Conservation (phyloP, 176 grass and related monocot genomes). For the Oryza punctata region DNA sequence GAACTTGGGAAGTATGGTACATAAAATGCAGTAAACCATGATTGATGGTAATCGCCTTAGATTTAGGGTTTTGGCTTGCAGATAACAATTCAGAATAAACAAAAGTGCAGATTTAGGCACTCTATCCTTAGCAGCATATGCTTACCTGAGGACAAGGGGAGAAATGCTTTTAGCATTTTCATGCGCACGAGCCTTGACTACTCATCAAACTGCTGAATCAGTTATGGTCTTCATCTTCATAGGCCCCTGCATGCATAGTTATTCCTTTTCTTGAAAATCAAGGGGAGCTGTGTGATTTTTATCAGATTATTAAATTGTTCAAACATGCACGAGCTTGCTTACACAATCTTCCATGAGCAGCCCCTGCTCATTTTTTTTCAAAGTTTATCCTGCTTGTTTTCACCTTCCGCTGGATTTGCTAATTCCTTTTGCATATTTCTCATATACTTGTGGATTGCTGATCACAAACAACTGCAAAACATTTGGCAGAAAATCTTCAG, state of each 20-base stretch:
- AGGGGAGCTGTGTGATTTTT: background rate
- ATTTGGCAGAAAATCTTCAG: slow-evolving; percentile 79
- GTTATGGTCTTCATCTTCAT: background rate
- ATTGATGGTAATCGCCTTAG: background rate
- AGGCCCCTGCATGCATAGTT: background rate
- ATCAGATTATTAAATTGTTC: background rate
- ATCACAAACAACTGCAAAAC: slow-evolving; percentile 19
- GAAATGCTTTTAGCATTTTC: background rate
- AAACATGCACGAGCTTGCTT: background rate
- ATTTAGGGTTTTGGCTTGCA: background rate
- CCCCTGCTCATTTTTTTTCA: background rate
- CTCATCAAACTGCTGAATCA: no score
- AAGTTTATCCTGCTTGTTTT: background rate
- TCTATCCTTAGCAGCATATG: background rate
- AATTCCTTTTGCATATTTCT: background rate
- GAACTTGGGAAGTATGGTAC: background rate
- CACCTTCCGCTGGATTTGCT: background rate
- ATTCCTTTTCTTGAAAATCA: background rate
- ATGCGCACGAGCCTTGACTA: no score
- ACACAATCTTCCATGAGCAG: background rate
- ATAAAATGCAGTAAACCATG: background rate
- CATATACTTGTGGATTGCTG: background rate
- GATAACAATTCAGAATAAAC: background rate
- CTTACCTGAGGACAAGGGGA: background rate
- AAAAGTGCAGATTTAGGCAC: background rate